These are phyloP conservation scores for Colletotrichum filicis DNA, from an alignment of 2,329 filamentous ascomycete species.

Conservation along the genomic window DNA sequence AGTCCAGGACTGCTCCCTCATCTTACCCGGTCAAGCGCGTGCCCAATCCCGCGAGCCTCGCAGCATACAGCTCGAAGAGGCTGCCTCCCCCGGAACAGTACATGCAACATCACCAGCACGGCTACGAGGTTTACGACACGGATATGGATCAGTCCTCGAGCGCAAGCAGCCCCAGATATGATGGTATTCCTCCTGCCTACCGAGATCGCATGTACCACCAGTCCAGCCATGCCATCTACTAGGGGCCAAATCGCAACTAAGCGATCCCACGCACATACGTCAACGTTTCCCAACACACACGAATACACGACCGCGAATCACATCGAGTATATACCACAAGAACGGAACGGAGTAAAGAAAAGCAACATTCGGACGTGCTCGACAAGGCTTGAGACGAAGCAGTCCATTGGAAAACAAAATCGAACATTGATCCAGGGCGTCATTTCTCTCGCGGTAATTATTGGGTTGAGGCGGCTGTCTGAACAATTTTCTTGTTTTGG, in stretches of 20 bases:
- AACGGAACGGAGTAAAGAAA: constrained; percentile 25
- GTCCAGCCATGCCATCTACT: constrained; percentile 23
- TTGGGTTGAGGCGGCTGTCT: constrained; percentile 18
- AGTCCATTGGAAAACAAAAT: background rate
- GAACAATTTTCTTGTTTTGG: constrained; percentile 3
- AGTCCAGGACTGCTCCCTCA: constrained; percentile 36
- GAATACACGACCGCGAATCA: constrained; percentile 22
- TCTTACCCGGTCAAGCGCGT: constrained; percentile 33
- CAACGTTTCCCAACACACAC: background rate
- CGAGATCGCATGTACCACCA: constrained; percentile 32
- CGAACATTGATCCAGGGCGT: constrained; percentile 4
- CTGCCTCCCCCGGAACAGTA: constrained; percentile 32
- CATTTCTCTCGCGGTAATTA: constrained; percentile 18
- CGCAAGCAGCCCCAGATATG: constrained; percentile 33
- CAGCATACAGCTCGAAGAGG: constrained; percentile 33
- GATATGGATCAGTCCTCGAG: constrained; percentile 34
- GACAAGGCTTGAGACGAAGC: background rate
- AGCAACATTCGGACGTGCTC: background rate
- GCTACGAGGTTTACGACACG: constrained; percentile 33
- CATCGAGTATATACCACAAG: background rate
- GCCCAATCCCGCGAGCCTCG: constrained; percentile 26
- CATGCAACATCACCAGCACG: constrained; percentile 30
- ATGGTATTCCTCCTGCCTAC: constrained; percentile 13
- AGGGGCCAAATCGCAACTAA: background rate
- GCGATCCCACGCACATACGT: background rate